Evolutionary conservation across 208 protist species (phyloP), one percentile per base, ranked within the genome.

Genomic region (Acanthamoeba sp.): DNA sequence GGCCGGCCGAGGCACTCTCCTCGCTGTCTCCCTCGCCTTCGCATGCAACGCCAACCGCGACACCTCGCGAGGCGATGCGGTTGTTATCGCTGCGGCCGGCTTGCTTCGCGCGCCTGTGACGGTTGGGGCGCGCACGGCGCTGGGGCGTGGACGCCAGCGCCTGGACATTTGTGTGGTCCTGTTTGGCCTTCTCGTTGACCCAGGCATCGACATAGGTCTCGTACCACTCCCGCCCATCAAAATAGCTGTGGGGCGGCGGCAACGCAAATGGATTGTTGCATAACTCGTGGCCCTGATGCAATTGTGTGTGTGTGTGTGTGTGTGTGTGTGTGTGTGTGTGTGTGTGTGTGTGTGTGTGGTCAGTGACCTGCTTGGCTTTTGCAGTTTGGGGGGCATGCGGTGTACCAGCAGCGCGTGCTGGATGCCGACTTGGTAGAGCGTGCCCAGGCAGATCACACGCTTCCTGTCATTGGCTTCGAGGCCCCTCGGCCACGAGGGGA

Each of bases 351-450:
- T 48, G 42, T 48, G 42, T 48, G 42, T 55, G 2, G 50, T 55
- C 18, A n/a, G n/a, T n/a, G n/a, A n/a, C n/a, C n/a, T n/a, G n/a
- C n/a, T n/a, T n/a, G n/a, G n/a, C n/a, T n/a, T n/a, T n/a, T n/a
- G n/a, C n/a, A n/a, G n/a, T n/a, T n/a, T n/a, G n/a, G n/a, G n/a
- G n/a, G n/a, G n/a, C n/a, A 50, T 18, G 29, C 42, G 71, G 29
- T 34, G 71, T 82, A 82, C 71, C 71, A 82, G 36, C 32, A 82
- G 38, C 32, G 71, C 71, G 12, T 82, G 71, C 32, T 82, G 71
- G 2, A 82, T 24, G 38, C 71, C 71, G 71, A 82, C 71, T 82
- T 82, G 71, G 38, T 82, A 82, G 36, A 82, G 71, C 38, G 71
- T 82, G 71, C 71, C 38, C 32, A 82, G 36, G 38, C 71, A 82